phyloP scores from a whole-genome alignment of 169 alveolate genomes.

The Plasmodium sp. region DNA sequence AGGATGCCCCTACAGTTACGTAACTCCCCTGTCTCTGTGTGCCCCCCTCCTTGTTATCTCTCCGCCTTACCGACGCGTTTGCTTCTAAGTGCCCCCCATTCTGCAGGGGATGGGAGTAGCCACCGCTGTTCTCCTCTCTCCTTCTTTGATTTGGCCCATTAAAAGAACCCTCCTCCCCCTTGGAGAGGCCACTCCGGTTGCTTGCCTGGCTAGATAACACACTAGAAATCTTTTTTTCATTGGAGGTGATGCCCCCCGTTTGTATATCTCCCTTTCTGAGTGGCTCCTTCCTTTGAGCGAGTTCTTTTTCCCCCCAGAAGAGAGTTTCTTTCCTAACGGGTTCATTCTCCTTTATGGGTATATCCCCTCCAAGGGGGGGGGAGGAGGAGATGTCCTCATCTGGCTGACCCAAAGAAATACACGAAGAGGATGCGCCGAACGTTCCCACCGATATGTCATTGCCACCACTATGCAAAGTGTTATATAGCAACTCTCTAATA shows the following conservation, averaged over 20 bases:
- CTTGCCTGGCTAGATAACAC: not conserved
- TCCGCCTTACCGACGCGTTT: not conserved
- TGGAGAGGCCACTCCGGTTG: not conserved
- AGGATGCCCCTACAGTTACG: not conserved
- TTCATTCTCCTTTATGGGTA: not conserved
- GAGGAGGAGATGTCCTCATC: not conserved
- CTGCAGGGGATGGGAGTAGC: not conserved
- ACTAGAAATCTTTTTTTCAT: not conserved
- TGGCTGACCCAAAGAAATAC: not conserved
- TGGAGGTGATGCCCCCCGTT: not conserved
- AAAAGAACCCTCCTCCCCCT: not conserved
- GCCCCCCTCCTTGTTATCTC: not conserved
- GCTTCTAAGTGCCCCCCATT: not conserved
- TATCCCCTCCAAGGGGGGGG: not conserved
- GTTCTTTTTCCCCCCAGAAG: not conserved
- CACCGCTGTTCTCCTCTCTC: not conserved
- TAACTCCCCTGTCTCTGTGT: not conserved
- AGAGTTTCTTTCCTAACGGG: not conserved
- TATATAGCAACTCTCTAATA: constrained; percentile 28
- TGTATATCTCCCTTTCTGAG: not conserved
- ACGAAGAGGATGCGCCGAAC: not conserved
- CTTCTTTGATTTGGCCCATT: not conserved
- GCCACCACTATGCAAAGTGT: constrained; percentile 6
- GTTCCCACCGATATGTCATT: not conserved
- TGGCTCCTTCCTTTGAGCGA: not conserved